Conservation (phyloP, 371 early-diverging fungal species). For the Lichtheimia ramosa region DNA sequence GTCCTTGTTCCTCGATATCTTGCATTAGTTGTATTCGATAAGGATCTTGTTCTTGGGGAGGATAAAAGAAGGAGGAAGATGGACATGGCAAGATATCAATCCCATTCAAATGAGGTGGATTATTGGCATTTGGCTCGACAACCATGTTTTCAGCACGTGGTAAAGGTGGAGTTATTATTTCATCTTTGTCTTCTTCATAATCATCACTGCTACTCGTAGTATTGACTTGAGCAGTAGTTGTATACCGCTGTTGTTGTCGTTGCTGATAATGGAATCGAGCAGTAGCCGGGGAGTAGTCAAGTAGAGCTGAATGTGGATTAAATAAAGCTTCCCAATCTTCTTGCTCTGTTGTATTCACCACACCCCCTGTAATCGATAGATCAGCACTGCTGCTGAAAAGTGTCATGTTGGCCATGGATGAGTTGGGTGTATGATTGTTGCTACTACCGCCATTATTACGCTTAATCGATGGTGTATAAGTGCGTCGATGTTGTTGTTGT, state of each 20-base stretch:
- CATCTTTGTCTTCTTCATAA: too few relatives aligned
- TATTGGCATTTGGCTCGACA: too few relatives aligned
- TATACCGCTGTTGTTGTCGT: conserved; percentile 5
- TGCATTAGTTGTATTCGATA: conserved; percentile 6
- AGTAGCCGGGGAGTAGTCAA: neutral
- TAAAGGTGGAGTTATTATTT: too few relatives aligned
- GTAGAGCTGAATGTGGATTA: conserved; percentile 13
- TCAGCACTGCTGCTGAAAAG: neutral
- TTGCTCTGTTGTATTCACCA: neutral
- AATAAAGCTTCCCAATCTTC: conserved; percentile 20
- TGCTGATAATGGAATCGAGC: conserved; percentile 4
- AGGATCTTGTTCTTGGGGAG: neutral
- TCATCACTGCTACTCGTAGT: too few relatives aligned
- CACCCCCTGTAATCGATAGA: neutral
- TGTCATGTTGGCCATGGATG: conserved; percentile 6
- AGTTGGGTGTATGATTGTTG: neutral
- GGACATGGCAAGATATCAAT: conserved; percentile 8
- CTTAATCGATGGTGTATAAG: too few relatives aligned
- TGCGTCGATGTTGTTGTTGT: neutral
- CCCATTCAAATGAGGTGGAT: neutral
- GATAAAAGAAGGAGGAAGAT: neutral
- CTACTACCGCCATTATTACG: neutral
- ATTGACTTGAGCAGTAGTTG: neutral
- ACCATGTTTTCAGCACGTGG: too few relatives aligned
- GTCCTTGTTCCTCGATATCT: conserved; percentile 10